Evolutionary conservation across 495 filamentous ascomycete species (phyloP).

Genomic region (Aspergillus cristatus): DNA sequence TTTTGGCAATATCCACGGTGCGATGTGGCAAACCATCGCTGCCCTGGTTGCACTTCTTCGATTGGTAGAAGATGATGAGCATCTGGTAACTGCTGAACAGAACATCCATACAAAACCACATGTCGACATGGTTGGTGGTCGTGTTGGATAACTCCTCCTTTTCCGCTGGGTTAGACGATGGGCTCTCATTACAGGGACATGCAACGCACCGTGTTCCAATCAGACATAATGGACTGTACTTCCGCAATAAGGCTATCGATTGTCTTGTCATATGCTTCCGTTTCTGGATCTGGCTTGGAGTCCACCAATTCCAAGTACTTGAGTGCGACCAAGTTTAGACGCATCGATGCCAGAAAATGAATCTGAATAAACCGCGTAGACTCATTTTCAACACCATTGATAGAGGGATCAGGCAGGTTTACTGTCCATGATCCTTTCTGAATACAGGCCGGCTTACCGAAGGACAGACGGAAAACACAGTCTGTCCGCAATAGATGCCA

Average conservation of each 20-base stretch:
- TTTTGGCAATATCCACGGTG: constrained; percentile 3
- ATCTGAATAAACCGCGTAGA: constrained; percentile 13
- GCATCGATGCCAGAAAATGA: constrained; percentile 19
- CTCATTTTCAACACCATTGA: constrained; percentile 8
- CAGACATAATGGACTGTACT: constrained; percentile 9
- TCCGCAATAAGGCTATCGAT: constrained; percentile 8
- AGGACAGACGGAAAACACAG: constrained; percentile 12
- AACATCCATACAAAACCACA: constrained; percentile 14
- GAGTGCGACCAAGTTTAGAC: constrained; percentile 9
- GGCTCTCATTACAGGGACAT: neutral
- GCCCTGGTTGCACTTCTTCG: constrained; percentile 6
- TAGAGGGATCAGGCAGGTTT: constrained; percentile 14
- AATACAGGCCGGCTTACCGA: constrained; percentile 12
- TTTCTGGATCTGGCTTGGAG: neutral
- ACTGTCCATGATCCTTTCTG: constrained; percentile 12
- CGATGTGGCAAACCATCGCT: neutral
- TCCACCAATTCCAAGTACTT: constrained; percentile 11
- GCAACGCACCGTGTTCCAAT: constrained; percentile 10
- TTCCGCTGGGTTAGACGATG: no score
- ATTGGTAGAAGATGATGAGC: constrained; percentile 13
- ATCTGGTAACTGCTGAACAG: constrained; percentile 13
- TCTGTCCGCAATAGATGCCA: constrained; percentile 14
- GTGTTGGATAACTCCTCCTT: constrained; percentile 10
- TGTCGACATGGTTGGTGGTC: constrained; percentile 10
- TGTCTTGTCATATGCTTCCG: constrained; percentile 2